These are phyloP conservation scores for Plantago ovata DNA, from an alignment of 257 asterid species.

Conservation along the genomic window DNA sequence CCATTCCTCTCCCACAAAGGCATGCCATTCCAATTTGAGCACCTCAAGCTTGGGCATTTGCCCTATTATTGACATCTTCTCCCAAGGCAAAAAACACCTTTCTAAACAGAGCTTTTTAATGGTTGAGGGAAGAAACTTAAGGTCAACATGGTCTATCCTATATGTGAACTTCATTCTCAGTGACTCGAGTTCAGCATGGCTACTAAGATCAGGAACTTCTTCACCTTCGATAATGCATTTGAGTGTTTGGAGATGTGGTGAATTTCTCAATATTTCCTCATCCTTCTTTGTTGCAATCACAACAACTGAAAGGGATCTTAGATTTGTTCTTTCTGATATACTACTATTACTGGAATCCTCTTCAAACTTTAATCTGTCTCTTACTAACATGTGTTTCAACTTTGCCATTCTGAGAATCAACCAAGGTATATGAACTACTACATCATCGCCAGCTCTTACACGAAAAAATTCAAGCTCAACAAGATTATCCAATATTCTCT, in stretches of 20 bases:
- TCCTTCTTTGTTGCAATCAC: neutral
- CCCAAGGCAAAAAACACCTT: neutral
- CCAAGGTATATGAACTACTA: neutral
- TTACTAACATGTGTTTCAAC: too few species aligned
- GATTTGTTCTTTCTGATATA: too few species aligned
- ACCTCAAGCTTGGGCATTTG: slow-evolving; percentile 2
- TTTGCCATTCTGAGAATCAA: neutral
- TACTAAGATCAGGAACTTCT: too few species aligned
- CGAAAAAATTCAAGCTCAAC: slow-evolving; percentile 6
- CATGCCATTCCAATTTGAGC: neutral
- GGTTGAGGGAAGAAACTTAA: neutral
- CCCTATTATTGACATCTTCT: neutral
- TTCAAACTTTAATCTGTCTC: too few species aligned
- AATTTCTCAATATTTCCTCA: neutral
- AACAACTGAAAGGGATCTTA: neutral
- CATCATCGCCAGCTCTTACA: neutral
- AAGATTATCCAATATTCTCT: neutral
- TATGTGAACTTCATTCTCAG: too few species aligned
- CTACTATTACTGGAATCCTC: too few species aligned
- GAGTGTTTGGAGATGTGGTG: too few species aligned
- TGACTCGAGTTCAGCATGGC: too few species aligned
- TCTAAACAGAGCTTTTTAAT: neutral
- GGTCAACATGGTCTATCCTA: too few species aligned
- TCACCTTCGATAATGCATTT: too few species aligned
- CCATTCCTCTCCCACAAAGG: slow-evolving; percentile 5